Base-by-base conservation (phyloP, 106 monocot genomes). In the Dioscorea dumetorum region DNA sequence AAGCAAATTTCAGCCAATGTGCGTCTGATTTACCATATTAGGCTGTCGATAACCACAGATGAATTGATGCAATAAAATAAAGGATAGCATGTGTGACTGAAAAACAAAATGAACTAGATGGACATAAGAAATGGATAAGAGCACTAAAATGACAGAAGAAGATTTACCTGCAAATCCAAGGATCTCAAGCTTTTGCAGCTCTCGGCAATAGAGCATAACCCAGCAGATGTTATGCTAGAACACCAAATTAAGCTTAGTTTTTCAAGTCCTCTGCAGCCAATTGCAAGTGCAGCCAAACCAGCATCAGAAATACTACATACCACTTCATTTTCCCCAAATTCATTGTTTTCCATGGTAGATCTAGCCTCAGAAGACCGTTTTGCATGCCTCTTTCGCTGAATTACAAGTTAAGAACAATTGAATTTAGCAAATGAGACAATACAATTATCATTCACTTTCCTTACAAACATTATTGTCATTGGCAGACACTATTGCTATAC, bases 201-300 rank as follows among this genome's bases (percentile, higher is more conserved):
- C 57, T 85, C 71, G n/a, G 99, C 84, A 54, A 99, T 73, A 22
- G 80, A 93, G 70, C 67, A 70, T 67, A 99, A 76, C 10, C 93
- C 99, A 5, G 52, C 24, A 58, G 79, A 83, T 32, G 99, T 82
- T 69, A 93, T 66, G 59, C 78, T 76, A 48, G 90, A 83, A 76
- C 99, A 99, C 93, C 99, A 93, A 1, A 84, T 79, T 57, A 99
- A 71, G 70, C 87, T 90, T 66, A 99, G 61, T 19, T 81, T 89
- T 50, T 93, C 81, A 56, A 99, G 97, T 48, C 34, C 48, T 66
- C 68, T 74, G 53, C 92, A 99, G 14, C 74, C 86, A 24, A 41
- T 56, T 7, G 90, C 87, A 60, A 99, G 84, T 70, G 71, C 67
- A 68, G 70, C 52, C 16, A 99, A 70, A 48, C 92, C 90, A 35